Evolutionary conservation across 495 filamentous ascomycete genomes (phyloP).

Genomic region (Xylaria venustula): DNA sequence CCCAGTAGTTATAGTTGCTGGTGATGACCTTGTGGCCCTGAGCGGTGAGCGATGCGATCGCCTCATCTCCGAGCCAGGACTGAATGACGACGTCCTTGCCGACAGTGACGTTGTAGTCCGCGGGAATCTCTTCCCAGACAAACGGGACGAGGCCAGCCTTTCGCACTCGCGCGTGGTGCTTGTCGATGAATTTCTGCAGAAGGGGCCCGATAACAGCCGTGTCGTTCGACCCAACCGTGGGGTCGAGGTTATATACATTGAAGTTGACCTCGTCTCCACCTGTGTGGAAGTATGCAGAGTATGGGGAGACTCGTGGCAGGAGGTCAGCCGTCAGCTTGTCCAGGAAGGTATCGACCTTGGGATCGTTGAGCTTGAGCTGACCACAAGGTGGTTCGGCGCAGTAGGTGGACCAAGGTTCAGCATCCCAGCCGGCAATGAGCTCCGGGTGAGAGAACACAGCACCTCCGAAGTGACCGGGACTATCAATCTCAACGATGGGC

Average conservation of each 20-base stretch:
- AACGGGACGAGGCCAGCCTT: constrained; percentile 62
- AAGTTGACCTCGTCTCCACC: constrained; percentile 81
- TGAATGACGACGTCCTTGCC: constrained; percentile 65
- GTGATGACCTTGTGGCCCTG: constrained; percentile 66
- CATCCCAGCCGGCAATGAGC: constrained; percentile 69
- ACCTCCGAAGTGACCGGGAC: constrained; percentile 73
- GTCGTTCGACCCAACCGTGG: constrained; percentile 62
- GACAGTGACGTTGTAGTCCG: constrained; percentile 71
- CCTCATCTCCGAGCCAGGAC: constrained; percentile 62
- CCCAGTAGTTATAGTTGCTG: constrained; percentile 76
- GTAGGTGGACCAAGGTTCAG: constrained; percentile 64
- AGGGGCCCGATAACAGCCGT: constrained; percentile 62
- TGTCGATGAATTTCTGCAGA: constrained; percentile 68
- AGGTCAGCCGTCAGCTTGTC: constrained; percentile 68
- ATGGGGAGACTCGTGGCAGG: constrained; percentile 65
- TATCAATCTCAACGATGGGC: constrained; percentile 76
- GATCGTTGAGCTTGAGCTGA: constrained; percentile 67
- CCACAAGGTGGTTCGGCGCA: constrained; percentile 76
- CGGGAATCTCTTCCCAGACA: constrained; percentile 80
- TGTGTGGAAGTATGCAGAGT: constrained; percentile 73
- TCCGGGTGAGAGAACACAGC: constrained; percentile 66
- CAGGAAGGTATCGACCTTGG: constrained; percentile 64
- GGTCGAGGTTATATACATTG: constrained; percentile 71
- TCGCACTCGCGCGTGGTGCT: constrained; percentile 58
- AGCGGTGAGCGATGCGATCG: constrained; percentile 52